Percentiles rank a stretch among this genome's conserved stretches.
phyloP scores from a whole-genome alignment of 257 asterid species.

The Solanum neorickii region DNA sequence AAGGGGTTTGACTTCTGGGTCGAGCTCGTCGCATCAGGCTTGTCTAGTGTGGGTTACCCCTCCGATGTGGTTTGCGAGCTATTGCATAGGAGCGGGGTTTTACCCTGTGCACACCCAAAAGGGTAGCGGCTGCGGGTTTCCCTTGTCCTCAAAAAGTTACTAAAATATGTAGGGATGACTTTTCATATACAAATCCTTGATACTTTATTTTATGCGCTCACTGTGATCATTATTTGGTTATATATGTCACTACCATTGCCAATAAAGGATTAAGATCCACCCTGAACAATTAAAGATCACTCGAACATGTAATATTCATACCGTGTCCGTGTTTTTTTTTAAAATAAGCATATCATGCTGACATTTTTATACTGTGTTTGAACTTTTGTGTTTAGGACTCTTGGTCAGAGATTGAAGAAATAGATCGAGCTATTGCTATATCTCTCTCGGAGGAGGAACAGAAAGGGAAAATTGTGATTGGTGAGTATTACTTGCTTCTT shows the following conservation, averaged over 20 bases:
- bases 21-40: too few species aligned
- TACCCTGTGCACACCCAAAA: too few species aligned
- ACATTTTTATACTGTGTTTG: neutral
- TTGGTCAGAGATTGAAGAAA: conserved; percentile 54
- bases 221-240: neutral
- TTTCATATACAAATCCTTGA: neutral
- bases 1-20: too few species aligned
- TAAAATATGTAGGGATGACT: neutral
- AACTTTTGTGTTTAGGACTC: conserved; percentile 30
- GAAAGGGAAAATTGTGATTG: conserved; percentile 33
- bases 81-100: too few species aligned
- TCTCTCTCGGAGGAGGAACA: conserved; percentile 73
- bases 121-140: too few species aligned
- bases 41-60: too few species aligned
- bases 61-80: too few species aligned
- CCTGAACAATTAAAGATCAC: neutral
- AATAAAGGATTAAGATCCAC: neutral
- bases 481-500: conserved; percentile 23
- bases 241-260: neutral
- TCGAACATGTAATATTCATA: neutral
- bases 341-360: neutral
- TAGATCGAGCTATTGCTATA: conserved; percentile 72
- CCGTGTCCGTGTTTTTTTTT: neutral
- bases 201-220: neutral
- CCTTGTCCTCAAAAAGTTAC: neutral